phyloP scores from a whole-genome alignment of 2,329 filamentous ascomycete genomes.

The Talaromyces rugulosus region DNA sequence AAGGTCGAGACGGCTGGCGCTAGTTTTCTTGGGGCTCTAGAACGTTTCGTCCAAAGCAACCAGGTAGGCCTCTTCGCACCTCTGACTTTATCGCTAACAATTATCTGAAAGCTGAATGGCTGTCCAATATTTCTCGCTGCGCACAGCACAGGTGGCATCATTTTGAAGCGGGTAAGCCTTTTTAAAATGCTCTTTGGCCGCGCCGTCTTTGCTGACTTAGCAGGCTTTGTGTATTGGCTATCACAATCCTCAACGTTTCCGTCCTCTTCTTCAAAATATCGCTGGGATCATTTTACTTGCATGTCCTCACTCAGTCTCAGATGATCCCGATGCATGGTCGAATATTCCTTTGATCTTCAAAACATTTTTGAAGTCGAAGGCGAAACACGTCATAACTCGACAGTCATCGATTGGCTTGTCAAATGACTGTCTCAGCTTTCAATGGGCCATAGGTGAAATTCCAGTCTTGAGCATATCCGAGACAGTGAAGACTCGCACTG shows the following conservation, averaged over 20 bases:
- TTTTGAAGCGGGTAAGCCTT: not conserved
- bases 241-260: not conserved
- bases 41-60: not conserved
- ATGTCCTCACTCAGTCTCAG: not conserved
- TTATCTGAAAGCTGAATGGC: not conserved
- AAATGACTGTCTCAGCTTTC: not conserved
- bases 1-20: not conserved
- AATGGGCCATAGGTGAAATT: not conserved
- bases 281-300: constrained; percentile 1
- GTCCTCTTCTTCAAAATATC: not conserved
- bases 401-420: not conserved
- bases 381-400: not conserved
- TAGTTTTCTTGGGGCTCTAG: not conserved
- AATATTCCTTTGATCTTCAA: not conserved
- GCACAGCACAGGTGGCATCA: not conserved
- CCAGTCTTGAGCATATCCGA: not conserved
- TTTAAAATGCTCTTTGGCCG: not conserved
- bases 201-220: too few relatives aligned
- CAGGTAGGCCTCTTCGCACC: not conserved
- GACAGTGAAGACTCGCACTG: not conserved
- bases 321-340: not conserved
- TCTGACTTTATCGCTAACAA: not conserved
- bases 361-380: not conserved
- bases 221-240: not conserved
- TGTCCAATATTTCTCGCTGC: not conserved